Percentiles rank a stretch among this genome's conserved stretches.
Conservation (phyloP, 148 eudicot genomes). For the Vaccinium darrowii region DNA sequence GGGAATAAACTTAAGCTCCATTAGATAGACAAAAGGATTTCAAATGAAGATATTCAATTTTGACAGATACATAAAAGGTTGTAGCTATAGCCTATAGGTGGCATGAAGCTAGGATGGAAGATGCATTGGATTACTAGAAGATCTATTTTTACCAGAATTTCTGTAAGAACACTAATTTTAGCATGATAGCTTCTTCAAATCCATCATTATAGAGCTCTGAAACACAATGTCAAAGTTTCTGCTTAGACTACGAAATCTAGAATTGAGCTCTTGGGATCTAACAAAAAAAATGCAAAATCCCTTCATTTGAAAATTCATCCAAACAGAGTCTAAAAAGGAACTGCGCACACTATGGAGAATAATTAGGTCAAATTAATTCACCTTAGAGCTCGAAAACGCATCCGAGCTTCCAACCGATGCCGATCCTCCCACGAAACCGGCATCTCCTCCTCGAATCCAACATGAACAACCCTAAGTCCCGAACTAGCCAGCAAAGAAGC, state of each 20-base stretch:
- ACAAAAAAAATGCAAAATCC: background rate
- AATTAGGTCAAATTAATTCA: slow-evolving; percentile 17
- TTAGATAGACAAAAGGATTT: background rate
- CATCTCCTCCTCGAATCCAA: slow-evolving; percentile 63
- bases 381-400: slow-evolving; percentile 79
- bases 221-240: background rate
- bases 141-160: too few relatives aligned
- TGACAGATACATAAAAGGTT: background rate
- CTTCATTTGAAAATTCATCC: background rate
- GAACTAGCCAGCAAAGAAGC: slow-evolving; percentile 60
- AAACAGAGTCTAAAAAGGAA: background rate
- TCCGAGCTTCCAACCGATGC: slow-evolving; percentile 57
- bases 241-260: background rate
- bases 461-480: slow-evolving; percentile 48
- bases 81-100: too few relatives aligned
- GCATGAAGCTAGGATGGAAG: too few relatives aligned
- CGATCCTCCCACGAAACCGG: slow-evolving; percentile 75
- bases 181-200: background rate
- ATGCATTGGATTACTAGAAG: too few relatives aligned
- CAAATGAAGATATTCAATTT: background rate
- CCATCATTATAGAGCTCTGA: background rate
- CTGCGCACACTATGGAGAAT: background rate
- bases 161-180: background rate
- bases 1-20: background rate
- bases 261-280: background rate